Percentiles rank a stretch among this genome's conserved stretches.
phyloP scores from a whole-genome alignment of 768 basidiomycete genomes.

The Termitomyces eurrhizus region DNA sequence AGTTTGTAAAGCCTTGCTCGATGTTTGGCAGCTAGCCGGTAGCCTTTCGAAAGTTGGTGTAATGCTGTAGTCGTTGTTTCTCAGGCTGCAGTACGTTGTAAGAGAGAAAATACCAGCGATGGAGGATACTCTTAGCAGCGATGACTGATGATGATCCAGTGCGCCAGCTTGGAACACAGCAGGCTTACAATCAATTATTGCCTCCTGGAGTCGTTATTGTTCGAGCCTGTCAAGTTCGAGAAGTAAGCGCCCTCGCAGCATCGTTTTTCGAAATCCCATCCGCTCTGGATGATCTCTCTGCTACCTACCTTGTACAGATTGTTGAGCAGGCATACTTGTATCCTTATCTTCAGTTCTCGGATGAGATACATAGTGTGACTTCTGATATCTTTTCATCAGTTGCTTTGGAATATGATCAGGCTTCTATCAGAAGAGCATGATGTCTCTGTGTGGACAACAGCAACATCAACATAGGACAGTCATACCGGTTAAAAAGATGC shows the following conservation, averaged over 20 bases:
- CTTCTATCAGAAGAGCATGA: neutral
- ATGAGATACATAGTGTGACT: neutral
- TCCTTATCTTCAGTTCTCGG: neutral
- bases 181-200: constrained; percentile 1
- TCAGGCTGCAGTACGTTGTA: neutral
- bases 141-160: constrained; percentile 3
- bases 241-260: too few species aligned
- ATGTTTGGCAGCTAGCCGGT: constrained; percentile 7
- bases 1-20: constrained; percentile 1
- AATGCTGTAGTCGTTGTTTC: neutral
- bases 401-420: neutral
- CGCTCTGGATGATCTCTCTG: neutral
- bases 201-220: neutral
- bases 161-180: neutral
- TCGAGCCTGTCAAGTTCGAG: neutral
- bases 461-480: too few species aligned
- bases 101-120: constrained; percentile 7
- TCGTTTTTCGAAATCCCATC: neutral
- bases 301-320: neutral
- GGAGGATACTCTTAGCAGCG: neutral
- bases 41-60: constrained; percentile 3
- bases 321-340: too few species aligned
- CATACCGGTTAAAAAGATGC: too few species aligned
- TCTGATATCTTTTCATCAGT: too few species aligned
- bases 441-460: too few species aligned